These are phyloP conservation scores for Lentinus brumalis DNA, from an alignment of 768 basidiomycete species.

Conservation along the genomic window DNA sequence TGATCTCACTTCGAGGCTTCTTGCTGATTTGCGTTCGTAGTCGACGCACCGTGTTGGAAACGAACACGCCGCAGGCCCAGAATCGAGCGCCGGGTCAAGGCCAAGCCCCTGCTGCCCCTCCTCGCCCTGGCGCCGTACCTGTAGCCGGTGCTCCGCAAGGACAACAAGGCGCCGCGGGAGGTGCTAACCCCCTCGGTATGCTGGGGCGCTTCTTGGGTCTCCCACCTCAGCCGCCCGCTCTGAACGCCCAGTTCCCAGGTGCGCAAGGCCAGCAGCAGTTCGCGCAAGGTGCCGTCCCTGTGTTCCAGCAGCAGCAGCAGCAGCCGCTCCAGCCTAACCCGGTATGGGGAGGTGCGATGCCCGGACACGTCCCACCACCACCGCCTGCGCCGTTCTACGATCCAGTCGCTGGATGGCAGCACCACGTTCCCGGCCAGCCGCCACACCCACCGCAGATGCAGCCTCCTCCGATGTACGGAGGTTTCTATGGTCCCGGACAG, in stretches of 20 bases:
- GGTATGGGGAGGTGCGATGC: conserved; percentile 11
- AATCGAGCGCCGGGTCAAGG: conserved; percentile 21
- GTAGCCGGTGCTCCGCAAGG: conserved; percentile 31
- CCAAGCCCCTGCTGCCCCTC: conserved; percentile 19
- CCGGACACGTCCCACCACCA: conserved; percentile 31
- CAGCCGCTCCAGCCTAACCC: conserved; percentile 30
- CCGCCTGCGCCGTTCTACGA: not conserved
- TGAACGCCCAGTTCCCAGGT: conserved; percentile 33
- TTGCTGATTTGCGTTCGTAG: conserved; percentile 37
- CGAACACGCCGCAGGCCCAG: conserved; percentile 23
- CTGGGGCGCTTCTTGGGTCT: conserved; percentile 60
- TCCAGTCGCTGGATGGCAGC: conserved; percentile 3
- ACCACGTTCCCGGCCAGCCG: not conserved
- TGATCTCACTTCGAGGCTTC: not conserved
- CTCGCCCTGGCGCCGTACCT: conserved; percentile 29
- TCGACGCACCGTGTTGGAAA: conserved; percentile 76
- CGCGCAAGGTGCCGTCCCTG: conserved; percentile 16
- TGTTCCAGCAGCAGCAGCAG: conserved; percentile 32
- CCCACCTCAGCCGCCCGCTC: conserved; percentile 44
- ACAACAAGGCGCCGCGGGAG: conserved; percentile 29
- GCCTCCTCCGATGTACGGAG: conserved; percentile 53
- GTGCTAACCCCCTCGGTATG: conserved; percentile 37
- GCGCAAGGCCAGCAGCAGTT: conserved; percentile 22
- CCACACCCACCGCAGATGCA: not conserved
- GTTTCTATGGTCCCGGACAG: conserved; percentile 65